Base-by-base conservation (phyloP, 345 rosid genomes). In the Euphorbia peplus region DNA sequence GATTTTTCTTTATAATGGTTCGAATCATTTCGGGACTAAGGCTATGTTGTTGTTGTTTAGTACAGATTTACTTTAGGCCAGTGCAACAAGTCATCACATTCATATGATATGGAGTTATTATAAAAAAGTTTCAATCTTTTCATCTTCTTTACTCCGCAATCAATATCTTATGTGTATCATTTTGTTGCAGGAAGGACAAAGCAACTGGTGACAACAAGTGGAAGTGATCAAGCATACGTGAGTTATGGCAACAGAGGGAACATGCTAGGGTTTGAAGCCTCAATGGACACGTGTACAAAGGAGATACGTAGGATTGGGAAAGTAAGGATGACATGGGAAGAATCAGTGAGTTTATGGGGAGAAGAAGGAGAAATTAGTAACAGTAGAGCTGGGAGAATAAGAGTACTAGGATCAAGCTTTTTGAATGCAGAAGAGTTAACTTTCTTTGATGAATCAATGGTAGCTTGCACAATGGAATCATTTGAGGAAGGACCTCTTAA, bases 251-350 rank as follows among this genome's bases (percentile, higher is more conserved):
- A n/a, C n/a, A n/a, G 83, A 60, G 83, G 82, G 67, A 67, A 76
- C 50, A 46, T 79, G 29, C 42, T 86, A 82, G 95, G 95, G 80
- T 79, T 82, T 30, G 91, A 86, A 28, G 89, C 67, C 60, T 21
- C 77, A 74, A 13, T 73, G 71, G 46, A 78, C 74, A 24, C 70
- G 8, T 50, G 79, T 42, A 51, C 77, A 4, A 91, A 85, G 77
- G 95, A 91, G 64, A 83, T 91, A 18, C 82, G 93, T n/a, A 88
- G 97, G 60, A 86, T 95, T 29, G 97, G 99, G 60, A 95, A 87
- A 83, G 75, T 95, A 66, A 86, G 93, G 71, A 86, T 95, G 90
- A 85, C 84, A 22, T 95, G 99, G 99, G 99, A 95, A 73, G 99
- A 95, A 69, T 91, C 98, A 1, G 93, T 91, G 46, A 91, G 84